Percentiles rank a stretch among this genome's conserved stretches.
phyloP scores from a whole-genome alignment of 441 rosid genomes.

The Arabidopsis lyrata region DNA sequence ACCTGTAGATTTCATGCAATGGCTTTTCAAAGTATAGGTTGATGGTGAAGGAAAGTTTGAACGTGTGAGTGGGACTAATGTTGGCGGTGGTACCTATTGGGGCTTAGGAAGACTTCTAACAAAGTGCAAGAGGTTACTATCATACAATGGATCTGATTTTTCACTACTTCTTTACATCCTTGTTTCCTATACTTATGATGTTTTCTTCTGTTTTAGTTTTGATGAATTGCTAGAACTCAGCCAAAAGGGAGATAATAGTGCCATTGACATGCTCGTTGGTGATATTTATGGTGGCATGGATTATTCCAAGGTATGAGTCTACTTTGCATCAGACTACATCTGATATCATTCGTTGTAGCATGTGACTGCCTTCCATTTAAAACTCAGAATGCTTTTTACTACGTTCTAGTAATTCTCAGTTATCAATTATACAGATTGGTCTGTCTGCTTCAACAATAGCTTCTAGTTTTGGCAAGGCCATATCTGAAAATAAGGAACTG shows the following conservation, averaged over 20 bases:
- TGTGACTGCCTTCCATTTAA: slow-evolving; percentile 3
- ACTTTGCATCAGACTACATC: slow-evolving; percentile 12
- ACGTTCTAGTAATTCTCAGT: slow-evolving; percentile 19
- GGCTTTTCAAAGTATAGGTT: slow-evolving; percentile 64
- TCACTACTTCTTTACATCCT: slow-evolving; percentile 15
- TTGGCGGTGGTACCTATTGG: slow-evolving; percentile 99
- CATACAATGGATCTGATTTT: slow-evolving; percentile 30
- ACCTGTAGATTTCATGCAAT: background rate
- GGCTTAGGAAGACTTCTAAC: slow-evolving; percentile 97
- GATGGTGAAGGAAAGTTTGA: slow-evolving; percentile 98
- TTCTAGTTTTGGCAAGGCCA: slow-evolving; percentile 97
- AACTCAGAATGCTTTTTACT: slow-evolving; percentile 15
- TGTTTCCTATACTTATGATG: slow-evolving; percentile 21
- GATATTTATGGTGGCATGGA: slow-evolving; percentile 99
- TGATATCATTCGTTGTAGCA: slow-evolving; percentile 3
- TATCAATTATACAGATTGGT: slow-evolving; percentile 68
- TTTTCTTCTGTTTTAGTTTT: slow-evolving; percentile 61
- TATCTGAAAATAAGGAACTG: slow-evolving; percentile 92
- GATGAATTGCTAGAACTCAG: slow-evolving; percentile 98
- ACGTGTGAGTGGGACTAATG: slow-evolving; percentile 99
- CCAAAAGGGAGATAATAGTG: slow-evolving; percentile 96
- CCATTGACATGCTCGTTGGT: slow-evolving; percentile 99
- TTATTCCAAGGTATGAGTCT: slow-evolving; percentile 79
- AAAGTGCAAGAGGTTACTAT: slow-evolving; percentile 86
- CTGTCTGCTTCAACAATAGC: slow-evolving; percentile 99